Percentiles rank a stretch among this genome's conserved stretches.
These are phyloP conservation scores for Globisporangium cystogenes DNA, from an alignment of 352 stramenopile genomes.

Conservation along the genomic window DNA sequence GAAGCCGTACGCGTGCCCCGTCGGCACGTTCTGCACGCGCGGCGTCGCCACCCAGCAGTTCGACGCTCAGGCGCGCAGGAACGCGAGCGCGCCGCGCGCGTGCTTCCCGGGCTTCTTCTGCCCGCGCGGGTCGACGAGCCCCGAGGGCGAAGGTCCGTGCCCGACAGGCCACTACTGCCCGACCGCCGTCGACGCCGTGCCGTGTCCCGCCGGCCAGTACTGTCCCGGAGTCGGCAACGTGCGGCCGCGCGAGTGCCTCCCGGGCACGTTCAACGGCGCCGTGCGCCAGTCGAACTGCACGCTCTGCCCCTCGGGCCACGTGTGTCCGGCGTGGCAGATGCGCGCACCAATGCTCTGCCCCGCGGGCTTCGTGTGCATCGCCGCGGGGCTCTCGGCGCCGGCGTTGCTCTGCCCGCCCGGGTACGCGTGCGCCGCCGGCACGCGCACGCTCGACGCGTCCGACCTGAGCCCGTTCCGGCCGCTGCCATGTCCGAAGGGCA, in stretches of 20 bases:
- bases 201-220: slow-evolving; percentile 90
- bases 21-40: slow-evolving; percentile 91
- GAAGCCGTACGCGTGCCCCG: slow-evolving; percentile 91
- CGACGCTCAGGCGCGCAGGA: slow-evolving; percentile 61
- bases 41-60: slow-evolving; percentile 70
- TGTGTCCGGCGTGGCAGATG: slow-evolving; percentile 90
- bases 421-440: slow-evolving; percentile 93
- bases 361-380: slow-evolving; percentile 95
- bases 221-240: slow-evolving; percentile 95
- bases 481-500: slow-evolving; percentile 85
- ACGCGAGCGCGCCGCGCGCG: slow-evolving; percentile 93
- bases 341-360: slow-evolving; percentile 79
- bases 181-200: slow-evolving; percentile 82
- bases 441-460: slow-evolving; percentile 87
- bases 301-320: slow-evolving; percentile 91
- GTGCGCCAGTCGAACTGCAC: slow-evolving; percentile 89
- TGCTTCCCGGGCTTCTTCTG: slow-evolving; percentile 98
- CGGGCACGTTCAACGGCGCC: slow-evolving; percentile 91
- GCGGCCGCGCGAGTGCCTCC: slow-evolving; percentile 87
- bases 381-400: slow-evolving; percentile 86
- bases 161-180: slow-evolving; percentile 95
- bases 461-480: slow-evolving; percentile 74
- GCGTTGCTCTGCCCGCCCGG: slow-evolving; percentile 91
- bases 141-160: slow-evolving; percentile 92
- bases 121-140: slow-evolving; percentile 85